These are phyloP conservation scores for Hymenoscyphus scutula DNA, from an alignment of 2,329 filamentous ascomycete species.

Conservation along the genomic window DNA sequence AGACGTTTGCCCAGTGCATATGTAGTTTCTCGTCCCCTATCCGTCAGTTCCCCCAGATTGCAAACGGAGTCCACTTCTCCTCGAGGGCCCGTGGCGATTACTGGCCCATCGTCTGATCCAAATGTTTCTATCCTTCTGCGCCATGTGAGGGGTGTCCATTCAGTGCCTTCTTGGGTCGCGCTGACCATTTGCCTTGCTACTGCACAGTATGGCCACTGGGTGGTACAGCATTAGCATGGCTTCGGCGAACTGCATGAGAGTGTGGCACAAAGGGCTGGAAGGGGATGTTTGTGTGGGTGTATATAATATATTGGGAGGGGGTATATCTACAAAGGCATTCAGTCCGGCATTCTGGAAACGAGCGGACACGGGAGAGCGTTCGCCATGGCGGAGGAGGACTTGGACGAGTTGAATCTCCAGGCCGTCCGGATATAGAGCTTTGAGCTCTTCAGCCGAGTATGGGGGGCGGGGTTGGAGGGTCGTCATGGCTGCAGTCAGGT, in stretches of 20 bases:
- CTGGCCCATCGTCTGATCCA: conserved; percentile 64
- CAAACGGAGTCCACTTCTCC: conserved; percentile 79
- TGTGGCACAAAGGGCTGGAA: no score
- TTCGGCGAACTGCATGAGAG: background rate
- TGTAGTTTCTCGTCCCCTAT: conserved; percentile 70
- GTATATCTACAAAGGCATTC: conserved; percentile 44
- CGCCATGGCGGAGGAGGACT: conserved; percentile 76
- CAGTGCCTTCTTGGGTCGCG: conserved; percentile 51
- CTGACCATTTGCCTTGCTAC: conserved; percentile 69
- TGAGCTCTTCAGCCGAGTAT: conserved; percentile 79
- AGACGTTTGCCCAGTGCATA: conserved; percentile 66
- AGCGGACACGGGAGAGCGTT: conserved; percentile 80
- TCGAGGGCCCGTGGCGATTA: conserved; percentile 63
- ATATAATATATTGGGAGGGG: no score
- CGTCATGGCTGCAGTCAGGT: conserved; percentile 58
- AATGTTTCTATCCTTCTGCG: conserved; percentile 81
- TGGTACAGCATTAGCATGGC: background rate
- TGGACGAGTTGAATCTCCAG: conserved; percentile 88
- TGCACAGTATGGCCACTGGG: conserved; percentile 82
- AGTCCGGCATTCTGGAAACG: conserved; percentile 79
- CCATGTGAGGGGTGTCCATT: conserved; percentile 47
- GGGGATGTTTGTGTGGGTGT: no score
- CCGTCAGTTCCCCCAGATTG: conserved; percentile 73
- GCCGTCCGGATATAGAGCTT: conserved; percentile 72
- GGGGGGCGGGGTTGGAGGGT: conserved; percentile 69